phyloP scores from a whole-genome alignment of 2,329 filamentous ascomycete genomes.

The Fusarium scirpi region DNA sequence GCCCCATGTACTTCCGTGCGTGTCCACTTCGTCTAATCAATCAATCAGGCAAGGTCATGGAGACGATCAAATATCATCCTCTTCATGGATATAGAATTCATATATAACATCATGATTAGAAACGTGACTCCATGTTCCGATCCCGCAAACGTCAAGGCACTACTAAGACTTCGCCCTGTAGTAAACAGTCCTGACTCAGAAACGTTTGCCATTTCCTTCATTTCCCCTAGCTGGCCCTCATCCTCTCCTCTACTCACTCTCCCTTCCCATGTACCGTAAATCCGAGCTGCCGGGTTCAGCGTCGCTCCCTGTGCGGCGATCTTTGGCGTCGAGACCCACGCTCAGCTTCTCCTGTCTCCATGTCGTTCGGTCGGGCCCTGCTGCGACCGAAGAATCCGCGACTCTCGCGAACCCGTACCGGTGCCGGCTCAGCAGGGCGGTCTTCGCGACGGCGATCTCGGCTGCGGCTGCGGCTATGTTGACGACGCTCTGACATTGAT shows the following conservation, averaged over 20 bases:
- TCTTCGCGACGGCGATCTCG: conserved; percentile 26
- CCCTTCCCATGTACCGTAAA: conserved; percentile 9
- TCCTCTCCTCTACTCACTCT: neutral
- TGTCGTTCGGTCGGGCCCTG: conserved; percentile 47
- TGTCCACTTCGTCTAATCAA: conserved; percentile 28
- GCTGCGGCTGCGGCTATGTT: conserved; percentile 30
- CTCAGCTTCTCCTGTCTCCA: conserved; percentile 47
- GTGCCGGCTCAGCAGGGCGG: conserved; percentile 45
- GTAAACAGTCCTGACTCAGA: conserved; percentile 37
- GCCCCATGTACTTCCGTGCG: conserved; percentile 10
- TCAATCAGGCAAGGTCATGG: conserved; percentile 35
- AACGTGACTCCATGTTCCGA: conserved; percentile 16
- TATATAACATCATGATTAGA: conserved; percentile 35
- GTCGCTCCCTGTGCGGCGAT: conserved; percentile 40
- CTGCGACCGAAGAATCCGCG: conserved; percentile 49
- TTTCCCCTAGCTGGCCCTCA: conserved; percentile 7
- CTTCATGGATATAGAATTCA: conserved; percentile 12
- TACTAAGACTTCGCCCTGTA: neutral
- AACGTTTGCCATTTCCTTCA: conserved; percentile 30
- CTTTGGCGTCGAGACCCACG: conserved; percentile 32
- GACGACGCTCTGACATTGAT: conserved; percentile 42
- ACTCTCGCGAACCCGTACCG: conserved; percentile 46
- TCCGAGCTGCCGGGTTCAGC: conserved; percentile 35
- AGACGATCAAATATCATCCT: conserved; percentile 4
- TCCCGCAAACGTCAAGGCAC: conserved; percentile 3